These are phyloP conservation scores for Citrullus colocynthis DNA, from an alignment of 306 rosid genomes.

Conservation along the genomic window DNA sequence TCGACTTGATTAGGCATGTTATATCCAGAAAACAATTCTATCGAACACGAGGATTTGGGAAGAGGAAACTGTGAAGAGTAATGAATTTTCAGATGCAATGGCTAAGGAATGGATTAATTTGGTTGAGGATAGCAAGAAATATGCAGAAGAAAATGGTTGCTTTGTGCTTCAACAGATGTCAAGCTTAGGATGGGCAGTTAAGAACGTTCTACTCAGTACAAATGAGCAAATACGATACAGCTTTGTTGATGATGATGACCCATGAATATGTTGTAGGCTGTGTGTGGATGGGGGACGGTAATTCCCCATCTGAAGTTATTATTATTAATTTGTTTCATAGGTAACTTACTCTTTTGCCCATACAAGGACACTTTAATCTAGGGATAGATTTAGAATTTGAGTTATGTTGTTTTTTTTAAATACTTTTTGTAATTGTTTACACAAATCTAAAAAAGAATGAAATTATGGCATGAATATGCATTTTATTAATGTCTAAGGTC, in stretches of 20 bases:
- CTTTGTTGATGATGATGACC: slow-evolving; percentile 22
- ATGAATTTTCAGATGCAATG: slow-evolving; percentile 21
- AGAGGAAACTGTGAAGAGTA: slow-evolving; percentile 13
- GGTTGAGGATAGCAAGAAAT: slow-evolving; percentile 41
- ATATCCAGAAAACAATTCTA: slow-evolving; percentile 33
- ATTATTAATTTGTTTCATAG: too few relatives aligned
- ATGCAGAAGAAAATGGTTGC: slow-evolving; percentile 34
- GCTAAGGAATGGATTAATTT: slow-evolving; percentile 42
- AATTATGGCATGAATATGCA: neutral
- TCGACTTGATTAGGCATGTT: slow-evolving; percentile 44
- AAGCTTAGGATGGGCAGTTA: slow-evolving; percentile 51
- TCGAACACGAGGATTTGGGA: slow-evolving; percentile 26
- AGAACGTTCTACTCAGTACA: slow-evolving; percentile 45
- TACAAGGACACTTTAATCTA: neutral
- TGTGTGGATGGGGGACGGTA: too few relatives aligned
- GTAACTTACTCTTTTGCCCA: neutral
- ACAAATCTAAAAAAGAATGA: neutral
- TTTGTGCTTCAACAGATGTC: slow-evolving; percentile 41
- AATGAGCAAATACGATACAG: slow-evolving; percentile 53
- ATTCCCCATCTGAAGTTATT: neutral
- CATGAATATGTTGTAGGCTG: too few relatives aligned
- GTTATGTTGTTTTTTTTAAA: neutral
- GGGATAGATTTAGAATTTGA: neutral
- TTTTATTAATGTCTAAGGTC: neutral
- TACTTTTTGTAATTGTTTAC: neutral